Percentiles rank a stretch among this genome's conserved stretches.
These are phyloP conservation scores for Dothistroma pini DNA, from an alignment of 2,329 filamentous ascomycete species.

Conservation along the genomic window DNA sequence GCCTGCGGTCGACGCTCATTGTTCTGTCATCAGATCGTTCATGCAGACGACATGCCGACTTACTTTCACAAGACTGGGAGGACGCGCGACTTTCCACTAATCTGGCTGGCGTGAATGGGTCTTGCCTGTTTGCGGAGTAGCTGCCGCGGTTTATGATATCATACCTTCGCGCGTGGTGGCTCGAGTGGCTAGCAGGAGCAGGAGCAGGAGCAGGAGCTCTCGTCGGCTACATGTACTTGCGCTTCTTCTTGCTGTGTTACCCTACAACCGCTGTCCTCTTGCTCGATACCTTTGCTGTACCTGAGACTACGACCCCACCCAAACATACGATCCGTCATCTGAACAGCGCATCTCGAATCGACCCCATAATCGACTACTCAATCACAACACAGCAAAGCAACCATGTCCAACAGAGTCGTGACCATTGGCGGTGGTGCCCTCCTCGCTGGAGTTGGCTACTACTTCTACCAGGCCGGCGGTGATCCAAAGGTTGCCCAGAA, in stretches of 20 bases:
- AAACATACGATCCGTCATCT: neutral
- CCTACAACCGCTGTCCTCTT: neutral
- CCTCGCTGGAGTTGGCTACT: slow-evolving; percentile 72
- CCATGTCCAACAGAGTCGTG: slow-evolving; percentile 25
- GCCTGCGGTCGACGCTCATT: neutral
- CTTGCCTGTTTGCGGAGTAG: neutral
- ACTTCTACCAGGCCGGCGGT: slow-evolving; percentile 84
- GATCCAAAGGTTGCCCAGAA: slow-evolving; percentile 78
- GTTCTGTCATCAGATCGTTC: neutral
- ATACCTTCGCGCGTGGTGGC: neutral
- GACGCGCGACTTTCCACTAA: neutral
- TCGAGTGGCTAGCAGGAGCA: neutral
- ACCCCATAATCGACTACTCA: neutral
- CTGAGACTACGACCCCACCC: neutral
- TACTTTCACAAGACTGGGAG: neutral
- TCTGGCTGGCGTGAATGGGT: neutral
- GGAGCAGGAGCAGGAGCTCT: neutral
- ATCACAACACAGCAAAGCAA: slow-evolving; percentile 8
- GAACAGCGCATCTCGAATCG: neutral
- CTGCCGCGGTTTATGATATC: neutral
- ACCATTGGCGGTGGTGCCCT: slow-evolving; percentile 53
- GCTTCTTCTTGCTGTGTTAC: too few relatives aligned
- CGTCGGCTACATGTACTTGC: neutral
- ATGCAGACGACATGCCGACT: neutral
- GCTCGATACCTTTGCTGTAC: neutral